These are phyloP conservation scores for Candida frijolesensis DNA, from an alignment of 1,139 yeast species.

Conservation along the genomic window DNA sequence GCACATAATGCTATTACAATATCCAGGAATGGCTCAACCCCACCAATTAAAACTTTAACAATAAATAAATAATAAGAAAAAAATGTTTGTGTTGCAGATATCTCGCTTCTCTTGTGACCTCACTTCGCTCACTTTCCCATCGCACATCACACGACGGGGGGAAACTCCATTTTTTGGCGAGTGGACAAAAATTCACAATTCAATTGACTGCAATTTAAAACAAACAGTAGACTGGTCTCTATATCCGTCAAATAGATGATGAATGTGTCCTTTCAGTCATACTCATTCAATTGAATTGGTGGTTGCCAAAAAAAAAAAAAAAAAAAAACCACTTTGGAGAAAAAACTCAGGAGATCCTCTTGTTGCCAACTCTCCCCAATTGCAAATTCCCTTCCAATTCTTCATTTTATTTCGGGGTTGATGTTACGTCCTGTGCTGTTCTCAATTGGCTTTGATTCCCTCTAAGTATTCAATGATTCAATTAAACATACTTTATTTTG, in stretches of 20 bases:
- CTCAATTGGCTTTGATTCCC: not conserved
- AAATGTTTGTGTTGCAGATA: not conserved
- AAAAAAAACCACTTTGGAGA: not conserved
- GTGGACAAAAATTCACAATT: not conserved
- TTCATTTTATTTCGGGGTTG: no score
- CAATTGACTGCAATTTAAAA: not conserved
- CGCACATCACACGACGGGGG: conserved; percentile 3
- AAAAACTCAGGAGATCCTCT: no score
- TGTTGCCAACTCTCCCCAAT: no score
- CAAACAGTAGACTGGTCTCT: not conserved
- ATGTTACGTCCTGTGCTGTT: no score
- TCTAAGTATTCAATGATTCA: not conserved
- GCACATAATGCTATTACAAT: no score
- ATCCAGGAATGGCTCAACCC: not conserved
- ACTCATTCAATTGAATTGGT: not conserved
- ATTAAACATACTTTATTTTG: conserved; percentile 49
- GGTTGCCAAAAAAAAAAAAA: not conserved
- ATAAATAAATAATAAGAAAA: not conserved
- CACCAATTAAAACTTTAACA: not conserved
- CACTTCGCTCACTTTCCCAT: not conserved
- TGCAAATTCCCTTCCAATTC: no score
- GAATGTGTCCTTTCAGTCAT: not conserved
- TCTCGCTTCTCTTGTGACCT: conserved; percentile 2
- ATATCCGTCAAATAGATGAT: not conserved
- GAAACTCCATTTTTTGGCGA: not conserved